Evolutionary conservation across 2,329 filamentous ascomycete genomes (phyloP), one percentile per base, ranked within the genome.

Genomic region (Hymenoscyphus infarciens): DNA sequence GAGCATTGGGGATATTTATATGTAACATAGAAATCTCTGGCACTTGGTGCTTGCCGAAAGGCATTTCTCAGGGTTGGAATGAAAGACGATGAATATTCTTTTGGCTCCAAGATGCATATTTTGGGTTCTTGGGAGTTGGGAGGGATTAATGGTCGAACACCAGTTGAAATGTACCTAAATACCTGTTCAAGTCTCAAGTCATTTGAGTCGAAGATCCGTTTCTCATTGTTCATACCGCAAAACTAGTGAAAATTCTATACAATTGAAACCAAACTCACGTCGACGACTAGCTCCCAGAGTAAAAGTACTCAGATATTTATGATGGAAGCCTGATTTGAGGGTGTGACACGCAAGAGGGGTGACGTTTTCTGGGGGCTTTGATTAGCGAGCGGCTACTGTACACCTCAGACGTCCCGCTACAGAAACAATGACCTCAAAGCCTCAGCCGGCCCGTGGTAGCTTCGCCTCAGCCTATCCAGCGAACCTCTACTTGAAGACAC

Each of bases 21-120:
- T 72, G 70, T 72, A 72, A 64, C 68, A 65, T 69, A 70, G 61
- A 66, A 57, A 49, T 68, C 66, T 66, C 63, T 65, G 42, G 42
- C 42, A 49, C 63, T 49, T 61, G 56, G 49, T 31, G 56, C 7
- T 59, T 42, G 49, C 57, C 42, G 52, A 57, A 62, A 49, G 61
- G 62, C 10, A 11, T 13, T 11, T 64, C 56, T 33, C 22, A 54
- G 16, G 64, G 64, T 31, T 58, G 64, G 64, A 64, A 66, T 70
- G 64, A 66, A 49, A 69, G 62, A 63, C 45, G 55, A 65, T 64
- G 56, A 63, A 63, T 60, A 63, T 61, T 58, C 39, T n/a, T 58
- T 31, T 31, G 16, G 59, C 7, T 54, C 38, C 33, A n/a, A 19
- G 45, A 25, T 55, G 56, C 22, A 42, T 45, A 11, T 52, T 56